Evolutionary conservation across 352 stramenopile genomes (phyloP).

Genomic region (Halophytophthora polymorphica): DNA sequence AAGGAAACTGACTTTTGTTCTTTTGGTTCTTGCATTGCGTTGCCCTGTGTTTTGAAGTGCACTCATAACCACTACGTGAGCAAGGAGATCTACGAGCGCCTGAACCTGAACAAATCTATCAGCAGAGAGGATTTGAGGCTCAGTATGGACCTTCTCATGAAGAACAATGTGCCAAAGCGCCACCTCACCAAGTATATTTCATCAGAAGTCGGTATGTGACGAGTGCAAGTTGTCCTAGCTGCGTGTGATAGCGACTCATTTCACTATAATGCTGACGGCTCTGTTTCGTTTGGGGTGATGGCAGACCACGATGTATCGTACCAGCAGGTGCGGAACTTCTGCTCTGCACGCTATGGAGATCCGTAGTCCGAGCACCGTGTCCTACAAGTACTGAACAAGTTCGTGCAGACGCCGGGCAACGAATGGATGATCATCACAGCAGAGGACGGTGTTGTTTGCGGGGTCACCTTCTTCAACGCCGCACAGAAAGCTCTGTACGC

Average conservation of each 20-base stretch:
- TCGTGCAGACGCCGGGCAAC: neutral
- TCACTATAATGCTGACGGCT: no score
- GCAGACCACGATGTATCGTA: neutral
- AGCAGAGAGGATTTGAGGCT: neutral
- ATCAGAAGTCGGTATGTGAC: neutral
- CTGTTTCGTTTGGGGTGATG: no score
- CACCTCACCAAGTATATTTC: neutral
- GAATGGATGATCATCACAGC: conserved; percentile 5
- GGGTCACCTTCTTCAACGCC: conserved; percentile 10
- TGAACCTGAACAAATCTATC: neutral
- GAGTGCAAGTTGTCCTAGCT: neutral
- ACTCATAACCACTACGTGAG: neutral
- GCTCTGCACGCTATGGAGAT: neutral
- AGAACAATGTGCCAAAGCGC: neutral
- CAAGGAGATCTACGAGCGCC: neutral
- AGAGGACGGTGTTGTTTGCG: conserved; percentile 6
- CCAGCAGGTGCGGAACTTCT: conserved; percentile 3
- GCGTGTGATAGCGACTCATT: neutral
- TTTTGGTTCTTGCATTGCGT: no score
- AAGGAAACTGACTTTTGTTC: no score
- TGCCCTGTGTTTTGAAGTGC: no score
- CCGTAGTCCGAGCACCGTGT: neutral
- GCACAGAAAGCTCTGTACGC: conserved; percentile 9
- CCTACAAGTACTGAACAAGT: neutral
- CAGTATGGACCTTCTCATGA: neutral